phyloP scores from a whole-genome alignment of 257 asterid species.

The Cordia subcordata region DNA sequence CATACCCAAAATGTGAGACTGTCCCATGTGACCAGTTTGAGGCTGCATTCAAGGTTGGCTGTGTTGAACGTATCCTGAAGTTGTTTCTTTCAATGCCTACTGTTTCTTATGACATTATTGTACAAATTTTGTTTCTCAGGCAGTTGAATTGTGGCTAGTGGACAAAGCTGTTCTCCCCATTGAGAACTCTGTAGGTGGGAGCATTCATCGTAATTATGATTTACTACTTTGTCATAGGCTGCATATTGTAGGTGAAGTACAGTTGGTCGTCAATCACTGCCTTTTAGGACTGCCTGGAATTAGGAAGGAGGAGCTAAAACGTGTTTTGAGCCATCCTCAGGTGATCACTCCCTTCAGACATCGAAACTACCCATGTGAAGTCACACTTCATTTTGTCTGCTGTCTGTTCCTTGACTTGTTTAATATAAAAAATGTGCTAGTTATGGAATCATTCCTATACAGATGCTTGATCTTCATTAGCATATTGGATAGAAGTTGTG shows the following conservation, averaged over 20 bases:
- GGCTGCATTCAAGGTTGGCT: constrained; percentile 72
- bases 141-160: constrained; percentile 94
- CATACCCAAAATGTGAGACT: constrained; percentile 82
- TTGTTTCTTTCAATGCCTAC: constrained; percentile 11
- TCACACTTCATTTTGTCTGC: too few species aligned
- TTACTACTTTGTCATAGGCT: constrained; percentile 84
- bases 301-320: constrained; percentile 66
- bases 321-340: constrained; percentile 90
- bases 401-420: too few species aligned
- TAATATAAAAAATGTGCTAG: too few species aligned
- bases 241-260: constrained; percentile 94
- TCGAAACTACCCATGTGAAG: too few species aligned
- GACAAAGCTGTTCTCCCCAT: constrained; percentile 94
- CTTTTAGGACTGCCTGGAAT: constrained; percentile 88
- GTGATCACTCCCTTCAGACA: constrained; percentile 30
- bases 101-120: constrained; percentile 11
- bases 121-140: constrained; percentile 42
- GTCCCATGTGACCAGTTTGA: constrained; percentile 91
- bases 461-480: too few species aligned
- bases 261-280: constrained; percentile 71
- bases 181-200: constrained; percentile 93
- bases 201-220: constrained; percentile 91
- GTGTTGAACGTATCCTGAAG: constrained; percentile 7
- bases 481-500: too few species aligned
- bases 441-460: too few species aligned